A percentile compares a stretch with the other conserved stretches of the same genome.
Conservation (phyloP, 2,329 filamentous ascomycete species). For the Triangularia setosa region DNA sequence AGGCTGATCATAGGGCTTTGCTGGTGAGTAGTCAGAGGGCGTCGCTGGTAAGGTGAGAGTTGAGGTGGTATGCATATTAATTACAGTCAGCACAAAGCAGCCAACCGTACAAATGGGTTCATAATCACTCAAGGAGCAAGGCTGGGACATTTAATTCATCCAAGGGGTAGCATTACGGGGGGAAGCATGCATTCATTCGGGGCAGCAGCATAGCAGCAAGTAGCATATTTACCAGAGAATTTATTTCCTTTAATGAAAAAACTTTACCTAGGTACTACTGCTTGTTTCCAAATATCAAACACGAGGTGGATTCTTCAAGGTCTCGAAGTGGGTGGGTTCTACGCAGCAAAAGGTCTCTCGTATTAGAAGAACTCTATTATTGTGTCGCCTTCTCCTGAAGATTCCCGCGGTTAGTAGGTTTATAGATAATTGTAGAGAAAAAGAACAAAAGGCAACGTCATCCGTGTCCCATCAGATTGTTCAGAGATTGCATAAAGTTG, state of each 20-base stretch:
- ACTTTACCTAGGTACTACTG: neutral
- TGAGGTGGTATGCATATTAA: neutral
- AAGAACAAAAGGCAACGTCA: neutral
- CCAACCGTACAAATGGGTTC: too few species aligned
- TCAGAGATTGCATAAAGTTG: neutral
- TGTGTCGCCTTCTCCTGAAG: neutral
- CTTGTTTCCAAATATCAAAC: too few species aligned
- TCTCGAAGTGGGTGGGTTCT: too few species aligned
- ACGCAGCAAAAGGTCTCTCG: neutral
- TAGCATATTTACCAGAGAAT: neutral
- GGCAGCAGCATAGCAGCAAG: neutral
- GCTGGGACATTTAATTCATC: neutral
- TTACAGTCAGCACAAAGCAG: too few species aligned
- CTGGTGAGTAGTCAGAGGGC: slow-evolving; percentile 9
- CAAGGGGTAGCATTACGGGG: neutral
- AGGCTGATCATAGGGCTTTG: slow-evolving; percentile 38
- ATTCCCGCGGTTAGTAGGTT: neutral
- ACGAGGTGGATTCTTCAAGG: too few species aligned
- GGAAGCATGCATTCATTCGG: neutral
- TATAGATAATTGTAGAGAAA: neutral
- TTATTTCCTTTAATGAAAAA: neutral
- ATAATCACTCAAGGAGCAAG: neutral
- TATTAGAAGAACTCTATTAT: neutral
- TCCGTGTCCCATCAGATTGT: neutral
- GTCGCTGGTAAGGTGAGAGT: slow-evolving; percentile 10